Conservation (phyloP, 228 moss, liverwort and hornwort species). For the Sphagnum magellanicum region DNA sequence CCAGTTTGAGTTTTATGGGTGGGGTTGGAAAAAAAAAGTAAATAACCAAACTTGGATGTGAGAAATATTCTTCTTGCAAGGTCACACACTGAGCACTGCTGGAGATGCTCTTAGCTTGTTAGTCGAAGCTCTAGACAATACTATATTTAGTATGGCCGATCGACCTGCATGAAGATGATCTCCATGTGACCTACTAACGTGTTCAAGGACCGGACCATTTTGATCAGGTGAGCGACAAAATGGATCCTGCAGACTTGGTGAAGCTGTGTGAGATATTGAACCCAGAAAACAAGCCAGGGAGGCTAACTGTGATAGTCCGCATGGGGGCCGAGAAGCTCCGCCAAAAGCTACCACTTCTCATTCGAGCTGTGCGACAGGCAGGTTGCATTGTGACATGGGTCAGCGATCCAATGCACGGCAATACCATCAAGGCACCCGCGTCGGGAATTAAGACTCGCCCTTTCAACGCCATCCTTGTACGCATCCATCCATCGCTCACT, state of each 20-base stretch:
- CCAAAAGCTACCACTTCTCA: slow-evolving; percentile 47
- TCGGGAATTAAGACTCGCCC: slow-evolving; percentile 67
- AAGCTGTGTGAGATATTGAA: slow-evolving; percentile 45
- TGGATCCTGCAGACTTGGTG: slow-evolving; percentile 55
- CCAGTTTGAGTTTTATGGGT: no score
- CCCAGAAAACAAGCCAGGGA: slow-evolving; percentile 65
- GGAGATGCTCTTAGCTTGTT: no score
- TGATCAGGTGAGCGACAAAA: slow-evolving; percentile 72
- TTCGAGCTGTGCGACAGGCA: slow-evolving; percentile 53
- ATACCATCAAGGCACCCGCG: slow-evolving; percentile 64
- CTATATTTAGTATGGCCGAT: no score
- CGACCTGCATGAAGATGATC: no score
- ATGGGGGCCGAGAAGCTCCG: slow-evolving; percentile 69
- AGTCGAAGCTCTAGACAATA: no score
- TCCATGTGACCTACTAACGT: no score
- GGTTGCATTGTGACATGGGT: slow-evolving; percentile 71
- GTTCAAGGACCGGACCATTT: no score
- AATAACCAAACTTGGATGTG: no score
- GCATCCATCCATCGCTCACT: no score
- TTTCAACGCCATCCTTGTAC: slow-evolving; percentile 57
- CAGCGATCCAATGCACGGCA: slow-evolving; percentile 81
- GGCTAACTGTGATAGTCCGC: slow-evolving; percentile 56
- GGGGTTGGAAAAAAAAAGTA: no score
- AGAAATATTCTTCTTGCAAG: no score
- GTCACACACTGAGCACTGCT: no score